phyloP scores from a whole-genome alignment of 2,329 filamentous ascomycete genomes.

The Alternaria sp. region DNA sequence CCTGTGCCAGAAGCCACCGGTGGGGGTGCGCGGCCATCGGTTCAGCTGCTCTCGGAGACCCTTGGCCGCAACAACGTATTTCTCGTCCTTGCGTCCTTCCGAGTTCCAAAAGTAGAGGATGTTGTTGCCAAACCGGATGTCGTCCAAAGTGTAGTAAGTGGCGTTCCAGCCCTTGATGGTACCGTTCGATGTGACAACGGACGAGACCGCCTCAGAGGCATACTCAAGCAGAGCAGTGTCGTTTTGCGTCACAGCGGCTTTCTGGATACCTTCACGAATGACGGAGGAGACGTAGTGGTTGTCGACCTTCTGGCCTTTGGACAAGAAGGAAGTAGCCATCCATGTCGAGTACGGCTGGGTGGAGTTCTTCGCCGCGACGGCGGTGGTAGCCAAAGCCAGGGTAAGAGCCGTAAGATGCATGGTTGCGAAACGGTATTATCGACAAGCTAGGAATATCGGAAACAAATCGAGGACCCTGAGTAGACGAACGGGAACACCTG shows the following conservation, averaged over 20 bases:
- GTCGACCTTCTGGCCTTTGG: conserved; percentile 48
- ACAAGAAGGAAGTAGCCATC: conserved; percentile 59
- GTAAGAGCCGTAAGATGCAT: conserved; percentile 36
- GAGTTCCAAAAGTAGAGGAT: conserved; percentile 59
- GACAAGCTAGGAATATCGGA: conserved; percentile 6
- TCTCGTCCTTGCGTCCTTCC: conserved; percentile 48
- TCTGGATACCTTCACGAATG: conserved; percentile 57
- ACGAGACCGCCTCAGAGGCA: conserved; percentile 56
- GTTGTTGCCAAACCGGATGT: conserved; percentile 62
- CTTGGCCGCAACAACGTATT: conserved; percentile 58
- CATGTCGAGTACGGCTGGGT: conserved; percentile 43
- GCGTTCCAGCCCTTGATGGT: conserved; percentile 56
- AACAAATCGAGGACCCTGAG: background rate
- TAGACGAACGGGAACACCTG: background rate
- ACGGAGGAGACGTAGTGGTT: conserved; percentile 55
- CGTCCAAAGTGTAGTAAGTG: conserved; percentile 55
- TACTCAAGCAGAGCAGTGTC: conserved; percentile 55
- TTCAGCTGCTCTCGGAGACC: conserved; percentile 56
- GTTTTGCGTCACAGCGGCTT: conserved; percentile 52
- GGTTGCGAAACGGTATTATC: conserved; percentile 16
- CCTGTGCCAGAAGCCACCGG: conserved; percentile 63
- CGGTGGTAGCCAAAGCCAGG: conserved; percentile 29
- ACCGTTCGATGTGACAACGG: conserved; percentile 56
- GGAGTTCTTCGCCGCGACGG: conserved; percentile 29
- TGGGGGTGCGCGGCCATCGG: conserved; percentile 57